A percentile compares a stretch with the other conserved stretches of the same genome.
Evolutionary conservation across 108 stramenopile genomes (phyloP).

Genomic region (Cyclotella distinguenda): DNA sequence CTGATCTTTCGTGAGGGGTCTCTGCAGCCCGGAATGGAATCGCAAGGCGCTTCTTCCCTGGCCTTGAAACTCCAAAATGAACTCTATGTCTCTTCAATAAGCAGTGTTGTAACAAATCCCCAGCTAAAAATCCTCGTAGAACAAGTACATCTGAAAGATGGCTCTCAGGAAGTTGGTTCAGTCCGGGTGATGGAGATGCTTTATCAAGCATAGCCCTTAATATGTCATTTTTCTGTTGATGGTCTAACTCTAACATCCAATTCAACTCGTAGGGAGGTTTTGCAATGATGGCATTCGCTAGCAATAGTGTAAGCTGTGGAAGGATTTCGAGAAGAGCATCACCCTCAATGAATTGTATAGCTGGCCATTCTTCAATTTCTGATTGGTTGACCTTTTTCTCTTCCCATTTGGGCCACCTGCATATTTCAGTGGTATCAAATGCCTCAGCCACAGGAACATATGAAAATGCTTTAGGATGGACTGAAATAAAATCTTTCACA

Average conservation of each 20-base stretch:
- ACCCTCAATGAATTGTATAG: constrained; percentile 24
- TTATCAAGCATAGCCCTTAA: constrained; percentile 14
- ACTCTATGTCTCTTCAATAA: constrained; percentile 53
- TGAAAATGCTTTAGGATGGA: background rate
- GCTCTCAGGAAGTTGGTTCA: background rate
- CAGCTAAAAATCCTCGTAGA: constrained; percentile 45
- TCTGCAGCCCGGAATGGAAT: constrained; percentile 52
- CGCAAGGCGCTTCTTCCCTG: constrained; percentile 43
- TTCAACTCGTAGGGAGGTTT: constrained; percentile 27
- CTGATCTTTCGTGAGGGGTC: constrained; percentile 43
- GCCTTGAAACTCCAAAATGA: constrained; percentile 39
- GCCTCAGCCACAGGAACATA: background rate
- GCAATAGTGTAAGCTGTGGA: background rate
- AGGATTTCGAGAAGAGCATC: background rate
- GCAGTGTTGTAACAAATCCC: constrained; percentile 46
- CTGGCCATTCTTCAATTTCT: constrained; percentile 7
- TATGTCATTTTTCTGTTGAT: constrained; percentile 1
- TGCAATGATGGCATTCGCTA: constrained; percentile 10
- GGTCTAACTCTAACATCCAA: constrained; percentile 16
- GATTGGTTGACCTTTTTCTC: background rate
- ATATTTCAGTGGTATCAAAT: no score
- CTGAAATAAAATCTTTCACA: background rate
- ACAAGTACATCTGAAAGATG: constrained; percentile 36
- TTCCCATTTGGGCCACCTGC: no score
- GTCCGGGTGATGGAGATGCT: background rate